Conservation (phyloP, 139 green algal species). For the Chlamydomonas sphaeroides region DNA sequence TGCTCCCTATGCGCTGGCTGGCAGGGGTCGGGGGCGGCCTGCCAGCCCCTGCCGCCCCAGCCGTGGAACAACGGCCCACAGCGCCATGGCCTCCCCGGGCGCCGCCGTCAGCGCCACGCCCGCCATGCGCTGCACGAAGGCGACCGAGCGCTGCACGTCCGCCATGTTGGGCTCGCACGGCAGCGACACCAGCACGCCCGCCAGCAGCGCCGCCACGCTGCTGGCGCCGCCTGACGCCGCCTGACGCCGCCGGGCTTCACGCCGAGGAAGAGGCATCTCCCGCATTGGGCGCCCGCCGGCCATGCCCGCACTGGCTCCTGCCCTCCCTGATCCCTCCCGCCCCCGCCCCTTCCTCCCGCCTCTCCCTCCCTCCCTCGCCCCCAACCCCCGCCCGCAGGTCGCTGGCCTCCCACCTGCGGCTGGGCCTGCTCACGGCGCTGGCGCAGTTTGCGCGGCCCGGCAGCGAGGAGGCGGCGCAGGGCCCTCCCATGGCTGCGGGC, state of each 20-base stretch:
- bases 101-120: slow-evolving; percentile 13
- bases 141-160: slow-evolving; percentile 54
- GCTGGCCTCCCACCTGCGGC: slow-evolving; percentile 13
- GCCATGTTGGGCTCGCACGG: slow-evolving; percentile 57
- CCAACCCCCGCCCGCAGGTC: neutral
- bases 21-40: too few relatives aligned
- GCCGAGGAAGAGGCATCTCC: too few relatives aligned
- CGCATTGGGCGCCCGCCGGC: too few relatives aligned
- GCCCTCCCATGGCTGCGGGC: neutral
- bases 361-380: neutral
- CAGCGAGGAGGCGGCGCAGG: slow-evolving; percentile 22
- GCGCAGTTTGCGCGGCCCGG: slow-evolving; percentile 16
- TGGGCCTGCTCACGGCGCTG: slow-evolving; percentile 10
- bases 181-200: slow-evolving; percentile 46
- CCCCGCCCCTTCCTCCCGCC: too few relatives aligned
- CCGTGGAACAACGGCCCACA: slow-evolving; percentile 26
- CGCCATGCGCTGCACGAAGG: slow-evolving; percentile 44
- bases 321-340: too few relatives aligned
- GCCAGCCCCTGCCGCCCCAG: neutral
- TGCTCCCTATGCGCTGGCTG: too few relatives aligned
- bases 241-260: too few relatives aligned
- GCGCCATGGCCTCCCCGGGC: slow-evolving; percentile 38
- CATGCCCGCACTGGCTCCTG: too few relatives aligned
- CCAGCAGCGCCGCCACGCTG: too few relatives aligned
- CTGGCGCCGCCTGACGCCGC: neutral